Percentiles rank a stretch among this genome's conserved stretches.
Evolutionary conservation across 1,139 yeast species (phyloP).

Genomic region (Zhuliangozyma blackwelliae): DNA sequence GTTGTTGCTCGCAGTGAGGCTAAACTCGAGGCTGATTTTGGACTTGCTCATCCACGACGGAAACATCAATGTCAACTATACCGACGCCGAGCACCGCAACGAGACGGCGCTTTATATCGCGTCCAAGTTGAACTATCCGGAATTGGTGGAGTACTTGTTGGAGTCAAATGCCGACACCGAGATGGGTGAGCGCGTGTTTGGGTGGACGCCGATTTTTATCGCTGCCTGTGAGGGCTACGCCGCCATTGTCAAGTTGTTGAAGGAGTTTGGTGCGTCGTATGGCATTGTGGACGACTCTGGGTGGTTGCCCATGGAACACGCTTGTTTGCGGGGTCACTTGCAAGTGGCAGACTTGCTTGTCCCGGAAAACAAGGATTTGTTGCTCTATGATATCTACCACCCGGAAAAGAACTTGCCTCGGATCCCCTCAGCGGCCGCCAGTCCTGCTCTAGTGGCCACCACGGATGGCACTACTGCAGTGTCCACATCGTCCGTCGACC

Average conservation of each 20-base stretch:
- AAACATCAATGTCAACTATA: conserved; percentile 62
- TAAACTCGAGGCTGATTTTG: conserved; percentile 58
- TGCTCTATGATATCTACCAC: conserved; percentile 37
- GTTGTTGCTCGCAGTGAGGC: conserved; percentile 66
- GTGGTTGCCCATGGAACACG: conserved; percentile 97
- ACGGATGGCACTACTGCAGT: conserved; percentile 8
- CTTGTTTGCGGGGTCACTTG: conserved; percentile 85
- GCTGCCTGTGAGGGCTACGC: conserved; percentile 84
- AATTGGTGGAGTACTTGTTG: conserved; percentile 56
- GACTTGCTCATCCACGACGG: conserved; percentile 50
- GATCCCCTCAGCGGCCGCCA: conserved; percentile 15
- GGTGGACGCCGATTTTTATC: conserved; percentile 92
- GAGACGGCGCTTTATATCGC: conserved; percentile 86
- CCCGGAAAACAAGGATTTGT: conserved; percentile 36
- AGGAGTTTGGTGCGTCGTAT: conserved; percentile 50
- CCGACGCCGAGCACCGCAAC: conserved; percentile 49
- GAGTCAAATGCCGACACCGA: conserved; percentile 63
- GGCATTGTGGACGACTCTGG: conserved; percentile 77
- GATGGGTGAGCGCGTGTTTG: conserved; percentile 71
- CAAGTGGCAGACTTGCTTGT: conserved; percentile 58
- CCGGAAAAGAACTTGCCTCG: conserved; percentile 35
- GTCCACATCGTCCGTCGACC: conserved; percentile 32
- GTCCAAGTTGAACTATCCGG: conserved; percentile 55
- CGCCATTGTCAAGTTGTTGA: conserved; percentile 53
- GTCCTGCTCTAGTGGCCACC: conserved; percentile 14